These are phyloP conservation scores for Suhomyces choctaworum DNA, from an alignment of 1,139 yeast genomes.

Conservation along the genomic window DNA sequence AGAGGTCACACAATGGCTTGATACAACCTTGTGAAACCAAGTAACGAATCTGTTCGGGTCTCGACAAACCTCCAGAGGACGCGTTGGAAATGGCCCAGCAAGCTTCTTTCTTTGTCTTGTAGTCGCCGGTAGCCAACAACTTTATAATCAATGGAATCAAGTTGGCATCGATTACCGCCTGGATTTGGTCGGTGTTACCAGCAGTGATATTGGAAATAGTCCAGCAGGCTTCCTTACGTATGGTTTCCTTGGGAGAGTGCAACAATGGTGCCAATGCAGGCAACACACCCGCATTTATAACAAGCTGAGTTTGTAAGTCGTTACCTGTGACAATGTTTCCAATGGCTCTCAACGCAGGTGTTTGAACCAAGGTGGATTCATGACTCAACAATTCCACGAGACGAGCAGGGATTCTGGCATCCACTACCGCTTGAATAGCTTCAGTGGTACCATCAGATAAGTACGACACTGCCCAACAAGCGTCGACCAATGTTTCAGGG, in stretches of 20 bases:
- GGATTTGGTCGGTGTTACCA: slow-evolving; percentile 92
- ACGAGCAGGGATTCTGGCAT: slow-evolving; percentile 92
- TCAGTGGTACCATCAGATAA: slow-evolving; percentile 89
- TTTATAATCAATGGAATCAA: slow-evolving; percentile 90
- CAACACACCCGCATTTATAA: slow-evolving; percentile 89
- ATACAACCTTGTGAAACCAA: slow-evolving; percentile 94
- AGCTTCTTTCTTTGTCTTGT: slow-evolving; percentile 96
- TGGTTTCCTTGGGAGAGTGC: slow-evolving; percentile 83
- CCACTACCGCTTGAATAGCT: slow-evolving; percentile 95
- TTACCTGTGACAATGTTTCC: slow-evolving; percentile 98
- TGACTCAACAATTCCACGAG: slow-evolving; percentile 86
- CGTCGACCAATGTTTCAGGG: slow-evolving; percentile 91
- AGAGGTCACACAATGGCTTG: slow-evolving; percentile 92
- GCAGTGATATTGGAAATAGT: slow-evolving; percentile 97
- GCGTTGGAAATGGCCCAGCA: slow-evolving; percentile 99
- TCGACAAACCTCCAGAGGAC: slow-evolving; percentile 88
- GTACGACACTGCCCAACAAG: slow-evolving; percentile 98
- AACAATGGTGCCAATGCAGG: slow-evolving; percentile 81
- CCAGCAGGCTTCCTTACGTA: slow-evolving; percentile 98
- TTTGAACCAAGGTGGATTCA: slow-evolving; percentile 84
- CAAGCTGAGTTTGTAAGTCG: slow-evolving; percentile 92
- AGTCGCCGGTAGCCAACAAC: slow-evolving; percentile 79
- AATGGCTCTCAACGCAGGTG: slow-evolving; percentile 95
- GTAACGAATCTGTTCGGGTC: slow-evolving; percentile 92
- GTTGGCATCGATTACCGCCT: slow-evolving; percentile 93